Evolutionary conservation across 2,329 filamentous ascomycete genomes (phyloP).

Genomic region (Fusarium poae): DNA sequence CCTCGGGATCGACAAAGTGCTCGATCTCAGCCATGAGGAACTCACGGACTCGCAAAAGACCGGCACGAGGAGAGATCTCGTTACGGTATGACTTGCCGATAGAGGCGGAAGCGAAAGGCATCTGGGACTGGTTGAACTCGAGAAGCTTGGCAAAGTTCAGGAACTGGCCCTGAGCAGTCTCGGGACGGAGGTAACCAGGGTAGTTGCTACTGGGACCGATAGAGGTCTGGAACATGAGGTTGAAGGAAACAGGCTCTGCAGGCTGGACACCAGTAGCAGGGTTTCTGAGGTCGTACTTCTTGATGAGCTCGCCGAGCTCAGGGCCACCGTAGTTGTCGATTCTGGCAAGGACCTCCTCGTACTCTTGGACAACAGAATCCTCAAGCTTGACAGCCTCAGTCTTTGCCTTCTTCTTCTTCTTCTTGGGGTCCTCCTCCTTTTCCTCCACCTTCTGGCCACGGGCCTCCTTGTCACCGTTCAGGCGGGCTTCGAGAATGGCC

Average conservation of each 20-base stretch:
- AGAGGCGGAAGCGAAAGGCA: conserved; percentile 97
- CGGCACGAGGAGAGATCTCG: conserved; percentile 93
- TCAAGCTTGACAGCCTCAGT: conserved; percentile 86
- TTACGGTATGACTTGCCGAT: conserved; percentile 99
- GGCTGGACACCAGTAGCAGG: conserved; percentile 83
- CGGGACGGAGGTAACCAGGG: conserved; percentile 87
- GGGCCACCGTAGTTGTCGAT: conserved; percentile 96
- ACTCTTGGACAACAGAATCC: conserved; percentile 87
- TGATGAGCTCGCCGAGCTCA: conserved; percentile 88
- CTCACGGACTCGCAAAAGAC: conserved; percentile 92
- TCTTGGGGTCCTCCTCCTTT: conserved; percentile 76
- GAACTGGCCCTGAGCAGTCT: conserved; percentile 98
- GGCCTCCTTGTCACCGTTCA: conserved; percentile 93
- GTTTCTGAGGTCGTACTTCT: conserved; percentile 91
- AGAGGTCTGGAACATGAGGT: conserved; percentile 97
- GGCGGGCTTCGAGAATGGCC: conserved; percentile 86
- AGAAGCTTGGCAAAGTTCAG: conserved; percentile 96
- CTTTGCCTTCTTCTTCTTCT: conserved; percentile 93
- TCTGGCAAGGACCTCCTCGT: conserved; percentile 89
- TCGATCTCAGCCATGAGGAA: conserved; percentile 99
- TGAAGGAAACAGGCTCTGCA: conserved; percentile 88
- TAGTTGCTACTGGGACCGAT: conserved; percentile 93
- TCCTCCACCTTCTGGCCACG: conserved; percentile 85
- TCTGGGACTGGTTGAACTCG: conserved; percentile 93
- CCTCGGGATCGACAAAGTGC: conserved; percentile 94